Percentiles rank a stretch among this genome's conserved stretches.
Conservation (phyloP, 192 early-diverging fungal species). For the Umbelopsis ramanniana region DNA sequence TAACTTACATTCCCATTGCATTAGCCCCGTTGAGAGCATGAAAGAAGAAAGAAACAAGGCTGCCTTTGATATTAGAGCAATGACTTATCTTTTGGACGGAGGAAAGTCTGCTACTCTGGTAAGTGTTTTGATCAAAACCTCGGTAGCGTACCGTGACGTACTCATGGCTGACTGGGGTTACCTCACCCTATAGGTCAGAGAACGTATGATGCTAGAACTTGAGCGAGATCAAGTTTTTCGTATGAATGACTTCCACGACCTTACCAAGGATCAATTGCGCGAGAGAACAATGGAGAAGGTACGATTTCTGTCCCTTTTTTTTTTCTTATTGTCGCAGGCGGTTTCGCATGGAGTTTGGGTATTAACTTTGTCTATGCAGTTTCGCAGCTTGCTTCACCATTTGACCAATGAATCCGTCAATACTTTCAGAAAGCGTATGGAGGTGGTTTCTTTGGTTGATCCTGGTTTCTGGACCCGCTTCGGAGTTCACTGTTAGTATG, state of each 20-base stretch:
- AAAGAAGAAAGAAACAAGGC: slow-evolving; percentile 76
- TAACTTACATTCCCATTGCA: background rate
- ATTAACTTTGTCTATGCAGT: slow-evolving; percentile 29
- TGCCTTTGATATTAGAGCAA: slow-evolving; percentile 74
- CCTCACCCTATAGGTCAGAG: slow-evolving; percentile 42
- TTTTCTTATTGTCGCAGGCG: background rate
- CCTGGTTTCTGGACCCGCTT: slow-evolving; percentile 91
- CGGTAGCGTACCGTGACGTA: too few species aligned
- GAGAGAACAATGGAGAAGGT: slow-evolving; percentile 88
- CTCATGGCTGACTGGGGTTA: background rate
- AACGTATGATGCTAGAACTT: slow-evolving; percentile 83
- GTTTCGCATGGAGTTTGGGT: too few species aligned
- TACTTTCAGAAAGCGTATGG: slow-evolving; percentile 77
- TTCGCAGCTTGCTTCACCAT: slow-evolving; percentile 70
- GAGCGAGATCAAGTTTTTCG: slow-evolving; percentile 85
- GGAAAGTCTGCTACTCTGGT: slow-evolving; percentile 62
- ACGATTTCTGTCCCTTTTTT: background rate
- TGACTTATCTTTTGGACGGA: slow-evolving; percentile 88
- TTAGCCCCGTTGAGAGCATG: slow-evolving; percentile 48
- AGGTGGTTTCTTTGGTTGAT: slow-evolving; percentile 79
- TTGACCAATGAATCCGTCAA: slow-evolving; percentile 72
- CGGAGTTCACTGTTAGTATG: slow-evolving; percentile 76
- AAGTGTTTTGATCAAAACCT: slow-evolving; percentile 5
- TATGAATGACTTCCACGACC: slow-evolving; percentile 80
- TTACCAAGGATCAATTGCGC: slow-evolving; percentile 75